Base-by-base conservation (phyloP, 805 yeast genomes). In the Cyberlindnera maclurae region DNA sequence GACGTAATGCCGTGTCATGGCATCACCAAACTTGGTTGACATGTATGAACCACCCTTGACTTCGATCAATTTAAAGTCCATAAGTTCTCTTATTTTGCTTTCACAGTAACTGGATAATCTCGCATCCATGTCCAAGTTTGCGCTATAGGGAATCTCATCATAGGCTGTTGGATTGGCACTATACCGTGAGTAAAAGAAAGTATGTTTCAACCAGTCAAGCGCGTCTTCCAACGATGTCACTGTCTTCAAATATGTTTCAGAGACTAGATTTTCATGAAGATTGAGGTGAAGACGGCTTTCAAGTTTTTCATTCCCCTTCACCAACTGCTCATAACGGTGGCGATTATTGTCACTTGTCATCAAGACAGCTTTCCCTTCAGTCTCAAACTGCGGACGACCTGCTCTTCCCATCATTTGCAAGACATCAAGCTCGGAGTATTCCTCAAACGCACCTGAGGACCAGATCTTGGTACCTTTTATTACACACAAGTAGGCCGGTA, bases 321-420 rank as follows among this genome's bases (percentile, higher is more conserved):
- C 52, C 24, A 75, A 45, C 11, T 57, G 55, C 39, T 65, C 69
- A 50, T 72, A 75, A n/a, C 54, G 58, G 3, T 42, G 37, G 30
- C 59, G 62, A 38, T 58, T 55, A 4, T 51, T 48, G 1, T 46
- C 34, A 11, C 62, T 63, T 1, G 81, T 75, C 63, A 74, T 58
- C 12, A 75, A 64, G 1, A 74, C 64, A 3, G 75, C 73, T 33
- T 63, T 60, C 4, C 68, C 73, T 27, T 66, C 67, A 4, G 62
- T 63, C 47, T 75, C 80, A 51, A 65, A 74, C 26, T 71, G 77
- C 0, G 81, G 80, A 35, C 82, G 63, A 4, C 83, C 82, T 4
- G 82, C 82, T 47, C 82, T 62, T 3, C 82, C 82, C 54, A 77
- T 68, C 83, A 77, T 78, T 46, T 78, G 82, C 31, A 73, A 53